Base-by-base conservation (phyloP, 305 asterid genomes). In the Plantago lanceolata region DNA sequence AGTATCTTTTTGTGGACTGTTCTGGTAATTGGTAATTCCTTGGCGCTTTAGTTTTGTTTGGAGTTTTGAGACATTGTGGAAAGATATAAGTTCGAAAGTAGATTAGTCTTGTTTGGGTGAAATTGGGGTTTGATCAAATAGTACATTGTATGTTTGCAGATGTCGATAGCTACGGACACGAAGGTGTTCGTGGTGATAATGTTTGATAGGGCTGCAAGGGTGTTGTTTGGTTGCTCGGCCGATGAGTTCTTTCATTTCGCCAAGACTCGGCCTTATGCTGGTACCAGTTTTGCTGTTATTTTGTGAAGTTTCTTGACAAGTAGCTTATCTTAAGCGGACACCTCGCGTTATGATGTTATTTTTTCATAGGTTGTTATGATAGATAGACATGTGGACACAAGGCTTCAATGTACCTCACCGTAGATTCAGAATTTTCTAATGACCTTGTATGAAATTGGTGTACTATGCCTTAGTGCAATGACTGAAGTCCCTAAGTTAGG, bases 131-230 rank as follows among this genome's bases (percentile, higher is more conserved):
- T 61, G 17, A 47, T 14, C 19, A 24, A 5, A 20, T 20, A 11
- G 15, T 44, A 8, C 0, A 47, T 58, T 19, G 57, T 47, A 51
- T 56, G 29, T 71, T 72, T 78, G 81, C 87, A 91, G 96, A 57
- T 89, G 79, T 92, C 96, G 18, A 73, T 89, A 69, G 96, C 95
- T 66, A 86, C 96, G 2, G 93, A 87, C 35, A 77, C 80, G 31
- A 71, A 74, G 78, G 96, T 81, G 48, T 77, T 77, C 55, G 88
- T 76, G 76, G 96, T 87, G 75, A 75, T 85, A 70, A 83, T 92
- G 96, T 92, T 92, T 76, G 94, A 92, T 65, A 81, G 94, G 73
- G 95, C 80, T 24, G 98, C 96, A 5, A 85, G 76, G 71, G 90
- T 81, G 64, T 69, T 92, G 76, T 84, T 92, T 79, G 98, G 96